Conservation (phyloP, 2,329 filamentous ascomycete genomes). For the Aspergillaceae sp. region DNA sequence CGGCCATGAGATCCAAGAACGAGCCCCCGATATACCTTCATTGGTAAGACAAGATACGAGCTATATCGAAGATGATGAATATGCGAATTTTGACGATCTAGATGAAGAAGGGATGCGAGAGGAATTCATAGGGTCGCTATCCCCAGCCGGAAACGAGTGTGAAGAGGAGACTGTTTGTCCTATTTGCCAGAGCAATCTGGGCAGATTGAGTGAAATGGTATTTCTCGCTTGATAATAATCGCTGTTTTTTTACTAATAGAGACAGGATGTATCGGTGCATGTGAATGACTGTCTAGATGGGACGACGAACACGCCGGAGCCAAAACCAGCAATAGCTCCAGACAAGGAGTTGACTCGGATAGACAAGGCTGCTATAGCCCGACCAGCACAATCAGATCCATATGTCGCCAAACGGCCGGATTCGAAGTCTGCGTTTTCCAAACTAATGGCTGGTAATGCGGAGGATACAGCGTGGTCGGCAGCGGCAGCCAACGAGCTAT, state of each 20-base stretch:
- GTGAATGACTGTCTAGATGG: slow-evolving; percentile 92
- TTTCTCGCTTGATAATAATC: slow-evolving; percentile 5
- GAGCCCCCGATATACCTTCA: slow-evolving; percentile 23
- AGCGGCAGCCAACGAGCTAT: slow-evolving; percentile 69
- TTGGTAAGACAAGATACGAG: slow-evolving; percentile 45
- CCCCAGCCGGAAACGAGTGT: slow-evolving; percentile 10
- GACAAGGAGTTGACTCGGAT: slow-evolving; percentile 45
- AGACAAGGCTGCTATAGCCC: slow-evolving; percentile 59
- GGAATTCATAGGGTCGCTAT: slow-evolving; percentile 55
- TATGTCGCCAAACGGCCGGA: slow-evolving; percentile 46
- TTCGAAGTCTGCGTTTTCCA: slow-evolving; percentile 69
- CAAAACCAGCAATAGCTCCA: slow-evolving; percentile 9
- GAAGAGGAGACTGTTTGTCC: slow-evolving; percentile 51
- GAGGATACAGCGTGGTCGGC: slow-evolving; percentile 85
- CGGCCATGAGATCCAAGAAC: slow-evolving; percentile 5
- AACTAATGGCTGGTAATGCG: slow-evolving; percentile 83
- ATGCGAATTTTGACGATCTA: slow-evolving; percentile 49
- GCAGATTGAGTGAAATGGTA: slow-evolving; percentile 44
- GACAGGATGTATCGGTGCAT: slow-evolving; percentile 66
- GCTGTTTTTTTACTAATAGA: neutral
- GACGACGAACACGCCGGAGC: slow-evolving; percentile 49
- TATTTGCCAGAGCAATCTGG: slow-evolving; percentile 62
- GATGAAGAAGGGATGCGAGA: slow-evolving; percentile 57
- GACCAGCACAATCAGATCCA: slow-evolving; percentile 73
- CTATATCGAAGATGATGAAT: slow-evolving; percentile 41